Evolutionary conservation across 2,329 filamentous ascomycete genomes (phyloP), one percentile per base, ranked within the genome.

Genomic region (Neonectria ditissima): DNA sequence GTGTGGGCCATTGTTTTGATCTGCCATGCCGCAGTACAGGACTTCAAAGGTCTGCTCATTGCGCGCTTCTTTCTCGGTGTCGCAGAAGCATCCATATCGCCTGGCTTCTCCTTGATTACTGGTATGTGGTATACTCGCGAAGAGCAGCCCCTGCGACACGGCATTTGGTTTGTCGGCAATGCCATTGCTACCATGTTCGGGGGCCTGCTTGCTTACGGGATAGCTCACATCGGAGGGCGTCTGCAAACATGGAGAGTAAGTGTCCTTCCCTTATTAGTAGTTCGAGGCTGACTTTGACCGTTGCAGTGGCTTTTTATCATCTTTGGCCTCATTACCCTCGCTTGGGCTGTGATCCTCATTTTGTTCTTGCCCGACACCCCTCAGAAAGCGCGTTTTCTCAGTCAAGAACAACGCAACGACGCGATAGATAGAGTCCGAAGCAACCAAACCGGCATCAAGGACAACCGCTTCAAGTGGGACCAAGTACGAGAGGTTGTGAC

Each of bases 121-220:
- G 69, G 69, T 3, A 72, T 72, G 69, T 72, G 69, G 69, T 72
- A 72, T 2, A 69, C 54, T 1, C 66, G 69, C 0, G 69, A 72
- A 3, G 69, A 72, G 2, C 68, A 72, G 3, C 69, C 69, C 11
- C 66, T 72, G 9, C 44, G 69, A 20, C 69, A 72, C 4, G 69
- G 69, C 3, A 66, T 71, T 3, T 72, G 68, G 69, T 72, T 72
- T 11, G n/a, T 71, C 5, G 69, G 69, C 0, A 72, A 72, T 26
- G 56, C 69, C 0, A 69, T 71, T 4, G 69, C 69, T 0, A 72
- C 69, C 2, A 63, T 65, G 5, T 62, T 72, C 43, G 69, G 69
- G 5, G 69, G 69, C 1, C 14, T 72, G 1, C 24, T 72, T 2
- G 68, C 69, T 0, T 72, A 72, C 4, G 69, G 68, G 0, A 72